phyloP scores from a whole-genome alignment of 2,329 filamentous ascomycete genomes.

The Neonectria ditissima region DNA sequence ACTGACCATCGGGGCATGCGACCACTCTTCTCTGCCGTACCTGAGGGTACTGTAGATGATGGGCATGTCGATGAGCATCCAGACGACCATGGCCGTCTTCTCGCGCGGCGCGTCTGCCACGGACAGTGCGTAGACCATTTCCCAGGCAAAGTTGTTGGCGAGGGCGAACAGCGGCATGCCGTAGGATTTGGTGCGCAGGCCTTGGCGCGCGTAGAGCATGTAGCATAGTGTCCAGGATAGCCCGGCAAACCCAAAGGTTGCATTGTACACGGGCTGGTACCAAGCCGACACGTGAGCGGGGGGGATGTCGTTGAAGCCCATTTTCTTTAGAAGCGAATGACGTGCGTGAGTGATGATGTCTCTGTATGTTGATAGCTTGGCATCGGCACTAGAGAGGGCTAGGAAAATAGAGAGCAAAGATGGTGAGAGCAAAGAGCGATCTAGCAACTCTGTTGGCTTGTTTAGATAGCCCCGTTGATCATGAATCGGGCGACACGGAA shows the following conservation, averaged over 20 bases:
- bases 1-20: constrained; percentile 19
- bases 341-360: background rate
- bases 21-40: constrained; percentile 18
- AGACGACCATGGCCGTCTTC: constrained; percentile 22
- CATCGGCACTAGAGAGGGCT: background rate
- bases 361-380: background rate
- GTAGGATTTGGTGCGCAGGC: constrained; percentile 19
- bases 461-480: background rate
- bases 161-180: constrained; percentile 26
- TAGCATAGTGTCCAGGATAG: constrained; percentile 22
- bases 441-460: background rate
- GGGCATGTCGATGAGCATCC: constrained; percentile 24
- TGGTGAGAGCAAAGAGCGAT: background rate
- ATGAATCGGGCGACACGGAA: background rate
- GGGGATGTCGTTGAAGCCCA: constrained; percentile 26
- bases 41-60: constrained; percentile 19
- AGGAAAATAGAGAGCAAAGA: background rate
- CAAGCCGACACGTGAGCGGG: constrained; percentile 19
- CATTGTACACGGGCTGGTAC: constrained; percentile 21
- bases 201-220: constrained; percentile 19
- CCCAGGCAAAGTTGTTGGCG: constrained; percentile 25
- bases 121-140: constrained; percentile 16
- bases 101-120: constrained; percentile 11
- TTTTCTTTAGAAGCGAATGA: background rate
- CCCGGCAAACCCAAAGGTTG: constrained; percentile 26